phyloP scores from a whole-genome alignment of 2,329 filamentous ascomycete species.

The Fusarium haematococcum region DNA sequence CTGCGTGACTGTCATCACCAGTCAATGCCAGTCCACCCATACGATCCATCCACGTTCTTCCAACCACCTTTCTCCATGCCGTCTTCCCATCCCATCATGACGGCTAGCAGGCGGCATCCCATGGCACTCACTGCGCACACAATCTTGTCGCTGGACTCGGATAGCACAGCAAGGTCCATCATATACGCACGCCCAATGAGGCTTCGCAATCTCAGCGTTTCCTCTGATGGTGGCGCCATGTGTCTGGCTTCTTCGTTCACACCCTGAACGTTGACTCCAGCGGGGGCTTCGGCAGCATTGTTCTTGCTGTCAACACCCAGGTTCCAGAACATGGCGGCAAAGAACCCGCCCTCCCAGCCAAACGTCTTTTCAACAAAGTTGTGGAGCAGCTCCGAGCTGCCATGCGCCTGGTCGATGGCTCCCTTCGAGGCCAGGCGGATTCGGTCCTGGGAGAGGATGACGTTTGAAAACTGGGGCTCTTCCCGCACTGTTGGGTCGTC shows the following conservation, averaged over 20 bases:
- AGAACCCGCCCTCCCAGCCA: constrained; percentile 92
- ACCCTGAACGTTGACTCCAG: constrained; percentile 39
- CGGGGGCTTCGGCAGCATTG: constrained; percentile 51
- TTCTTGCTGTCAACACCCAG: constrained; percentile 67
- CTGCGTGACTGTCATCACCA: constrained; percentile 39
- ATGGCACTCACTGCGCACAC: constrained; percentile 82
- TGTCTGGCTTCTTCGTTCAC: constrained; percentile 42
- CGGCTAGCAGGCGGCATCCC: constrained; percentile 79
- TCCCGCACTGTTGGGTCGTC: constrained; percentile 84
- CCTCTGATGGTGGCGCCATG: constrained; percentile 54
- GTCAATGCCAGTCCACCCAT: constrained; percentile 67
- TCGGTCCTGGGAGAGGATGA: constrained; percentile 76
- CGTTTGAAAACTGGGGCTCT: constrained; percentile 69
- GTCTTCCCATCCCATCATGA: constrained; percentile 89
- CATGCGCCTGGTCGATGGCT: constrained; percentile 54
- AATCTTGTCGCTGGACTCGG: constrained; percentile 74
- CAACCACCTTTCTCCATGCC: constrained; percentile 71
- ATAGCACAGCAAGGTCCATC: constrained; percentile 82
- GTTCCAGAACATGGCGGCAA: constrained; percentile 83
- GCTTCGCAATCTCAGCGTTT: constrained; percentile 76
- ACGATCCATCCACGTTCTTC: constrained; percentile 83
- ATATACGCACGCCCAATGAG: constrained; percentile 84
- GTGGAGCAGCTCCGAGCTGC: constrained; percentile 64
- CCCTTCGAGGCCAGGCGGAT: constrained; percentile 80
- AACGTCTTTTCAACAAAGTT: constrained; percentile 80